Evolutionary conservation across 768 basidiomycete species (phyloP).

Genomic region (Gautieria morchelliformis): DNA sequence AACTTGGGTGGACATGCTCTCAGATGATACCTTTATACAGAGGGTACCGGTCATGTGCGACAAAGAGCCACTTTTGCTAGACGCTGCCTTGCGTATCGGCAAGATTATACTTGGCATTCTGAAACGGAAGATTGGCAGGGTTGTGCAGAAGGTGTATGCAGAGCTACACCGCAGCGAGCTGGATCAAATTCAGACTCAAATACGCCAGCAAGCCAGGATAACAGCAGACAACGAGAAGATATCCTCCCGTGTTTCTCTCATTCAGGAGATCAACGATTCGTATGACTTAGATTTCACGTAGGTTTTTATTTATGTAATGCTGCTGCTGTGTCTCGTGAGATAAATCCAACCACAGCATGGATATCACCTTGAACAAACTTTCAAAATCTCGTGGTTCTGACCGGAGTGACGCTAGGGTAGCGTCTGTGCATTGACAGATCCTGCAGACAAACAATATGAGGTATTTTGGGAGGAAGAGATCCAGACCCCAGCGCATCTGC

Average conservation of each 20-base stretch:
- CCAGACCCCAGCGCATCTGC: constrained; percentile 7
- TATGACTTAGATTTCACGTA: background rate
- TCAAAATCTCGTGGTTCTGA: background rate
- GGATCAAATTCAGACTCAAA: background rate
- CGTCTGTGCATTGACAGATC: no score
- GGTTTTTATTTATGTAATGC: background rate
- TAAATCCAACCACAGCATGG: background rate
- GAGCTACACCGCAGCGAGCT: background rate
- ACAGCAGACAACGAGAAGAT: background rate
- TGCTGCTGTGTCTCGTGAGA: background rate
- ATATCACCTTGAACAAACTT: background rate
- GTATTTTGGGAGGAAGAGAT: background rate
- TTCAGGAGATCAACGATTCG: background rate
- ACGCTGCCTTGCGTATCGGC: background rate
- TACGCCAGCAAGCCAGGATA: background rate
- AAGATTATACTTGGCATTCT: background rate
- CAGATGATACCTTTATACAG: background rate
- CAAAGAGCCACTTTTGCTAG: background rate
- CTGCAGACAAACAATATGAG: background rate
- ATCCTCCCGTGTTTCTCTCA: background rate
- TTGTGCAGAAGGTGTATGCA: background rate
- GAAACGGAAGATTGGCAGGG: background rate
- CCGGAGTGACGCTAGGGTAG: background rate
- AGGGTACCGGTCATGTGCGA: background rate
- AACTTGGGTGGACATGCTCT: background rate